phyloP scores from a whole-genome alignment of 2,329 filamentous ascomycete species.

The Pezicula carpinea region DNA sequence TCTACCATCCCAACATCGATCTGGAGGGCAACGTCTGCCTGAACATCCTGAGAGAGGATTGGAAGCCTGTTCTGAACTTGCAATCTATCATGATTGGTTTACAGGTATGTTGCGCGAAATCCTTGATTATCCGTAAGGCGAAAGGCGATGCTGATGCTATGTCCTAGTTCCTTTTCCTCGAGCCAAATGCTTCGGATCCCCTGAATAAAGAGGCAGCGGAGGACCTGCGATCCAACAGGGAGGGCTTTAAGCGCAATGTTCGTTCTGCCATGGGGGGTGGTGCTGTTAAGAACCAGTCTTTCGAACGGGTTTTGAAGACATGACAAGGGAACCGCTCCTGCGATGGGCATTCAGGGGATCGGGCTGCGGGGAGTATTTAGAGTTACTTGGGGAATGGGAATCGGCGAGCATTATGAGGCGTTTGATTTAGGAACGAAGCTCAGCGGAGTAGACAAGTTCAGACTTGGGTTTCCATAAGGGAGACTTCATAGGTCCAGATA shows the following conservation, averaged over 20 bases:
- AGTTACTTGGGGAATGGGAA: background rate
- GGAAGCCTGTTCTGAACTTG: constrained; percentile 96
- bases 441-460: too few species aligned
- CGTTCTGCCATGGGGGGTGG: constrained; percentile 79
- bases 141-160: background rate
- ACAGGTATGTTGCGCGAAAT: constrained; percentile 51
- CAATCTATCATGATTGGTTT: constrained; percentile 95
- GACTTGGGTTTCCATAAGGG: too few species aligned
- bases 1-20: constrained; percentile 99
- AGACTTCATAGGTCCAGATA: too few species aligned
- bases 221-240: constrained; percentile 79
- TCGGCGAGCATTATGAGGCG: constrained; percentile 22
- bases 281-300: constrained; percentile 64
- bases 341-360: too few species aligned
- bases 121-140: background rate
- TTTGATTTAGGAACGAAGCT: constrained; percentile 1
- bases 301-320: constrained; percentile 70
- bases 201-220: constrained; percentile 97
- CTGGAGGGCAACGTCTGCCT: constrained; percentile 96
- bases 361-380: background rate
- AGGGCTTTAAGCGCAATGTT: constrained; percentile 89
- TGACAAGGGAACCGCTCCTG: constrained; percentile 7
- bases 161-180: constrained; percentile 85
- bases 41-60: constrained; percentile 96
- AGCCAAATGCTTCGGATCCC: constrained; percentile 96